Conservation (phyloP, 345 rosid genomes). For the Eutrema heterophyllum region DNA sequence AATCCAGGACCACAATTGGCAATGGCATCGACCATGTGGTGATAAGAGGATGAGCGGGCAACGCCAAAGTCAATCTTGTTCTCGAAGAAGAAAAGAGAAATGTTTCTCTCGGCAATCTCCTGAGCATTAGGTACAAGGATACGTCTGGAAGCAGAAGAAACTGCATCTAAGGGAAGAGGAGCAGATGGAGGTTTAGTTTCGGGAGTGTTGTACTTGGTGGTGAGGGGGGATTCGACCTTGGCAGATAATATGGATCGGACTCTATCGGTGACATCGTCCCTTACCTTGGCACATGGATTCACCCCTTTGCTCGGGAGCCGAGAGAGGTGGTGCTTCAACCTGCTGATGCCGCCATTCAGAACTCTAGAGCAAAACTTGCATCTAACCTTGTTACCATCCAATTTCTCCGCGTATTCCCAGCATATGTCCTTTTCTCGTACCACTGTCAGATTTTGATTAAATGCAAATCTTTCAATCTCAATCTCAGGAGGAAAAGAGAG, state of each 20-base stretch:
- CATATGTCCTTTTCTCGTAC: slow-evolving; percentile 87
- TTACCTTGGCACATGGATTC: slow-evolving; percentile 79
- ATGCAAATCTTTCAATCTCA: no score
- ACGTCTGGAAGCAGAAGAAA: slow-evolving; percentile 46
- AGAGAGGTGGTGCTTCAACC: slow-evolving; percentile 86
- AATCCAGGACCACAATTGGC: slow-evolving; percentile 59
- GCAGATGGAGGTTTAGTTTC: slow-evolving; percentile 41
- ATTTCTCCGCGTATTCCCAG: slow-evolving; percentile 90
- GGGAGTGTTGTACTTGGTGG: slow-evolving; percentile 40
- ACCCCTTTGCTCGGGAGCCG: slow-evolving; percentile 90
- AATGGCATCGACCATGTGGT: slow-evolving; percentile 63
- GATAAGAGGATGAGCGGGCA: slow-evolving; percentile 70
- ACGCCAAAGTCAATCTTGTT: slow-evolving; percentile 65
- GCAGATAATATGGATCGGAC: slow-evolving; percentile 60
- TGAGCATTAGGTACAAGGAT: slow-evolving; percentile 39
- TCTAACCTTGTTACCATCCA: slow-evolving; percentile 82
- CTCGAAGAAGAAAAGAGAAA: slow-evolving; percentile 80
- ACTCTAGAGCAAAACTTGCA: slow-evolving; percentile 72
- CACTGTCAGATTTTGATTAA: slow-evolving; percentile 46
- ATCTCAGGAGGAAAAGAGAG: no score
- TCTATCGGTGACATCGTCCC: slow-evolving; percentile 74
- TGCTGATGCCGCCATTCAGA: slow-evolving; percentile 84
- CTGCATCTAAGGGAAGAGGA: slow-evolving; percentile 31
- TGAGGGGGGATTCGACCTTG: slow-evolving; percentile 45
- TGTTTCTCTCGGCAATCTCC: slow-evolving; percentile 67